Percentiles rank a stretch among this genome's conserved stretches.
phyloP scores from a whole-genome alignment of 768 basidiomycete species.

The Podaxis sp. region DNA sequence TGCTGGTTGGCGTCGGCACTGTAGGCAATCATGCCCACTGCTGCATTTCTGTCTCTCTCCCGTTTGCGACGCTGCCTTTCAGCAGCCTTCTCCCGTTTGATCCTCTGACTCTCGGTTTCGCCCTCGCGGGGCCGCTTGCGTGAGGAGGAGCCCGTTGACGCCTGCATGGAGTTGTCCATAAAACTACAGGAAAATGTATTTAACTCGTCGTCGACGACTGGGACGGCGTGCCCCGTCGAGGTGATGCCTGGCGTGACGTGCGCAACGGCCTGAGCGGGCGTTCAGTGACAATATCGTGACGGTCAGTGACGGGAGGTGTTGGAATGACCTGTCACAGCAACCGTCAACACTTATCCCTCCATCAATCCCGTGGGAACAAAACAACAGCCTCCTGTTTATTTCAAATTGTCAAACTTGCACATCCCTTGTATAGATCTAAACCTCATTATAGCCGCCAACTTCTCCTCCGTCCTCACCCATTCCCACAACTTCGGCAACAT shows the following conservation, averaged over 20 bases:
- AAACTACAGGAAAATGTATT: constrained; percentile 9
- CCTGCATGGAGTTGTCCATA: constrained; percentile 25
- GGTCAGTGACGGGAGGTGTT: constrained; percentile 39
- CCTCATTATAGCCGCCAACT: background rate
- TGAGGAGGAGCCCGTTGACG: constrained; percentile 22
- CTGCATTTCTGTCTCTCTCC: constrained; percentile 54
- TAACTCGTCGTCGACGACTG: constrained; percentile 15
- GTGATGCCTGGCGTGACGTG: constrained; percentile 43
- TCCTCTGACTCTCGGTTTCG: constrained; percentile 67
- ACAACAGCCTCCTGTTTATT: background rate
- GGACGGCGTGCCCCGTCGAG: constrained; percentile 17
- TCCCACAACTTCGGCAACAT: background rate
- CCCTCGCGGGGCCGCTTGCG: constrained; percentile 63
- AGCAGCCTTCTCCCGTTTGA: constrained; percentile 83
- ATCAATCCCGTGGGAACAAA: constrained; percentile 7
- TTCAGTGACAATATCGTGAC: constrained; percentile 47
- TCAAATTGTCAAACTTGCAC: background rate
- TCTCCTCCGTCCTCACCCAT: background rate
- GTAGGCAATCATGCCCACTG: constrained; percentile 36
- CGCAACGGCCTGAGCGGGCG: constrained; percentile 30
- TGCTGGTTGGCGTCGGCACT: constrained; percentile 18
- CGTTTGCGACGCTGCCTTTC: constrained; percentile 82
- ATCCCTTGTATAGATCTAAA: background rate
- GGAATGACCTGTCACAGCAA: constrained; percentile 31
- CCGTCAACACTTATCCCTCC: constrained; percentile 5